Evolutionary conservation across 2,329 filamentous ascomycete genomes (phyloP).

Genomic region (Xylaria polymorpha): DNA sequence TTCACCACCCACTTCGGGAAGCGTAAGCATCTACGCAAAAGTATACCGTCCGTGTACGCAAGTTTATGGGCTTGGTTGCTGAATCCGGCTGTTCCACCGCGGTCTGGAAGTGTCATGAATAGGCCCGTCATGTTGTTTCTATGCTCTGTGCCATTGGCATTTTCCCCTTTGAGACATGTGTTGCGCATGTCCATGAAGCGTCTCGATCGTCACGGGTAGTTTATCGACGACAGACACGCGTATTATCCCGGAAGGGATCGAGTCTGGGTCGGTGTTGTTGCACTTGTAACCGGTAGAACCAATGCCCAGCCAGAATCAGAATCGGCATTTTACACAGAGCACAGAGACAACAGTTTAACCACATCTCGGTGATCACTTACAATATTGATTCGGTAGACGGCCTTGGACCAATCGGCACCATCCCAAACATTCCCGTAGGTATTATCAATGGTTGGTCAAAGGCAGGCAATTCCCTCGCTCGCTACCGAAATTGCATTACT

Average conservation of each 20-base stretch:
- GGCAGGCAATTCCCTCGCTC: neutral
- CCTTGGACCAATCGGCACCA: neutral
- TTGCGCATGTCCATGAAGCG: constrained; percentile 11
- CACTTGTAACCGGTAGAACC: constrained; percentile 2
- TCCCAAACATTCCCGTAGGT: neutral
- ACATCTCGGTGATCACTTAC: neutral
- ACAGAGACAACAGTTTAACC: constrained; percentile 5
- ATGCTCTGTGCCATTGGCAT: neutral
- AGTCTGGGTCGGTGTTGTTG: neutral
- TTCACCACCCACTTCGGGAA: neutral
- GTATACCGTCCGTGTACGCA: neutral
- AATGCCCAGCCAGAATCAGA: constrained; percentile 1
- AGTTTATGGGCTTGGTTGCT: constrained; percentile 2
- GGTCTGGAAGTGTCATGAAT: neutral
- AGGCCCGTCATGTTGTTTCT: neutral
- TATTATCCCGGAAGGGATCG: neutral
- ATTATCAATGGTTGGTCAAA: neutral
- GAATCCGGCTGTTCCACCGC: constrained; percentile 9
- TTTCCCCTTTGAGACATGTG: constrained; percentile 24
- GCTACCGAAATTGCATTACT: neutral
- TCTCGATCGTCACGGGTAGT: neutral
- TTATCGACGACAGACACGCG: neutral
- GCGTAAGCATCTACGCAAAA: neutral
- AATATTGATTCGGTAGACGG: neutral
- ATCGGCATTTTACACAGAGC: constrained; percentile 5